Evolutionary conservation across 2,329 filamentous ascomycete genomes (phyloP).

Genomic region (Colletotrichum melonis): DNA sequence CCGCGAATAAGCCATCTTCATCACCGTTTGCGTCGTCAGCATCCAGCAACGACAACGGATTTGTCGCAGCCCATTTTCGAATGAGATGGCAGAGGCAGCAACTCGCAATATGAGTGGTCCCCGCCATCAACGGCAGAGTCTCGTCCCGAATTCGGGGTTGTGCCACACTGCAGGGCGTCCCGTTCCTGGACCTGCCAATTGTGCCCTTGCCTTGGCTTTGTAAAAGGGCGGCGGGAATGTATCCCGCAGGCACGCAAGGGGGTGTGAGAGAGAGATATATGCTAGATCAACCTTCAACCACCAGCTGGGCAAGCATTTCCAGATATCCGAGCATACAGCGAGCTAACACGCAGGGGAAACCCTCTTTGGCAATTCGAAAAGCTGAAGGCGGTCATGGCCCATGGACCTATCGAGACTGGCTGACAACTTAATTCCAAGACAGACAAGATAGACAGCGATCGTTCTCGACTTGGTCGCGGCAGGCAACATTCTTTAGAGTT

Average conservation of each 20-base stretch:
- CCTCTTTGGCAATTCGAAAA: not conserved
- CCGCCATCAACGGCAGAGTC: constrained; percentile 17
- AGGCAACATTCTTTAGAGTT: not conserved
- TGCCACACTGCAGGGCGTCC: not conserved
- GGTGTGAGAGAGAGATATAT: not conserved
- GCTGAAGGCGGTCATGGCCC: not conserved
- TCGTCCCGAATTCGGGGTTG: constrained; percentile 7
- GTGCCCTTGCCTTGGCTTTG: not conserved
- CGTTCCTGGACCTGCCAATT: not conserved
- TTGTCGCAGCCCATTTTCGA: not conserved
- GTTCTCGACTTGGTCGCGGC: not conserved
- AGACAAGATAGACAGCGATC: not conserved
- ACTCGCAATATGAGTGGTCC: constrained; percentile 18
- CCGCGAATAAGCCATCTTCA: not conserved
- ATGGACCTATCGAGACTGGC: not conserved
- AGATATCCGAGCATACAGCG: not conserved
- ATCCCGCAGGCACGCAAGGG: not conserved
- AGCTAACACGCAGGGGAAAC: not conserved
- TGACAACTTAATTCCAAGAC: not conserved
- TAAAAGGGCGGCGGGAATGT: not conserved
- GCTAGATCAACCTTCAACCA: no score
- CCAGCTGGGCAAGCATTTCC: constrained; percentile 1
- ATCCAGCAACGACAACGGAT: not conserved
- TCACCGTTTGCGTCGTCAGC: constrained; percentile 29
- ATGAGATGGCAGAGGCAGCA: constrained; percentile 13